A percentile compares a stretch with the other conserved stretches of the same genome.
Evolutionary conservation across 331 rosid species (phyloP).

Genomic region (Saraca asoca): DNA sequence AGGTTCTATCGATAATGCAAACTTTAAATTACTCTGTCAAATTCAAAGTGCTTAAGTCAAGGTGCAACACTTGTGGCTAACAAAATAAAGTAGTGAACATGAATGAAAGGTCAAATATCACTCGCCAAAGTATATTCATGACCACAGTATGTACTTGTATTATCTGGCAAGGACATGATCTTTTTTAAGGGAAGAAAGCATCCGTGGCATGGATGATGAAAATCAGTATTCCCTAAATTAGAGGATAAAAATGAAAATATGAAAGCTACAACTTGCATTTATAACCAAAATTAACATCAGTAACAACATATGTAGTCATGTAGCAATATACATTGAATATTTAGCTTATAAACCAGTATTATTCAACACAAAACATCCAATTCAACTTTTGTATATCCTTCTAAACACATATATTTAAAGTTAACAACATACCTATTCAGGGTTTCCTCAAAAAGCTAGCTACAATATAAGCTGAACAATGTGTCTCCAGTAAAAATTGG

Average conservation of each 20-base stretch:
- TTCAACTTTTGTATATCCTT: too few relatives aligned
- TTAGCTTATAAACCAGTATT: neutral
- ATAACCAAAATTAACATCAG: too few relatives aligned
- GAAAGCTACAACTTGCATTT: conserved; percentile 20
- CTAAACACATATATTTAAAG: neutral
- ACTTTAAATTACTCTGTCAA: too few relatives aligned
- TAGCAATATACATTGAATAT: neutral
- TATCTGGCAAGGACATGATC: conserved; percentile 75
- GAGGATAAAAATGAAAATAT: conserved; percentile 12
- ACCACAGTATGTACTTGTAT: conserved; percentile 78
- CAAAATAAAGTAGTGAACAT: conserved; percentile 21
- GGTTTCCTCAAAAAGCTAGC: conserved; percentile 92
- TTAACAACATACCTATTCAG: conserved; percentile 65
- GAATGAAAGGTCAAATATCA: conserved; percentile 11
- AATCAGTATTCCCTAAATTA: conserved; percentile 25
- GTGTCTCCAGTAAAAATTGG: conserved; percentile 91
- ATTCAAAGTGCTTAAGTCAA: conserved; percentile 38
- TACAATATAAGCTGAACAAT: conserved; percentile 95
- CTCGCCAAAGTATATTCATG: conserved; percentile 89
- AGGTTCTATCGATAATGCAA: too few relatives aligned
- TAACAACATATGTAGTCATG: too few relatives aligned
- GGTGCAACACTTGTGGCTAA: neutral
- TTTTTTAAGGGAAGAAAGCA: conserved; percentile 75
- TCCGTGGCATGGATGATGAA: conserved; percentile 53
- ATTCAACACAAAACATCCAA: conserved; percentile 12